Conservation (phyloP, 768 basidiomycete species). For the Agrocybe praecox region DNA sequence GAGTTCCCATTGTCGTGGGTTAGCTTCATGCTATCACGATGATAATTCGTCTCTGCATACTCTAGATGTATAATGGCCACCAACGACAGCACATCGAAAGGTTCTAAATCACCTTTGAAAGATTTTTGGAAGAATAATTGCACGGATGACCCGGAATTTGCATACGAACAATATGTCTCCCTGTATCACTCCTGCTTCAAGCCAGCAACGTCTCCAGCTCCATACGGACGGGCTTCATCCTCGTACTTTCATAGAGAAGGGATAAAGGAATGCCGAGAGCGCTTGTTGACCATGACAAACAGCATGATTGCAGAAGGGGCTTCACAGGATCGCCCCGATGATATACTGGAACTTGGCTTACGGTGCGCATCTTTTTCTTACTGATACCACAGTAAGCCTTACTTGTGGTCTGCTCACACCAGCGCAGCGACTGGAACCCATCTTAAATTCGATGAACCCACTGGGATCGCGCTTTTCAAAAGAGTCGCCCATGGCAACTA, state of each 20-base stretch:
- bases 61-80: constrained; percentile 1
- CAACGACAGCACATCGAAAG: neutral
- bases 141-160: constrained; percentile 8
- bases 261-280: constrained; percentile 7
- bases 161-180: constrained; percentile 10
- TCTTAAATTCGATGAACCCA: constrained; percentile 5
- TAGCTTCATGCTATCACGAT: neutral
- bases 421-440: constrained; percentile 5
- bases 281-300: neutral
- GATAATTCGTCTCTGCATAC: neutral
- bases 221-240: constrained; percentile 2
- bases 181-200: constrained; percentile 12
- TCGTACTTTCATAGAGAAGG: constrained; percentile 2
- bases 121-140: constrained; percentile 11
- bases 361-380: constrained; percentile 1
- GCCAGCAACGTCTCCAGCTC: constrained; percentile 4
- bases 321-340: neutral
- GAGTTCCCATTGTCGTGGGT: neutral
- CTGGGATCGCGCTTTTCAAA: constrained; percentile 4
- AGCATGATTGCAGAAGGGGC: neutral
- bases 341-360: constrained; percentile 8
- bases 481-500: constrained; percentile 1
- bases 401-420: neutral
- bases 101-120: neutral
- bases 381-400: too few species aligned